Evolutionary conservation across 1,139 yeast species (phyloP), one percentile per base, ranked within the genome.

Genomic region (Kodamaea plutei): DNA sequence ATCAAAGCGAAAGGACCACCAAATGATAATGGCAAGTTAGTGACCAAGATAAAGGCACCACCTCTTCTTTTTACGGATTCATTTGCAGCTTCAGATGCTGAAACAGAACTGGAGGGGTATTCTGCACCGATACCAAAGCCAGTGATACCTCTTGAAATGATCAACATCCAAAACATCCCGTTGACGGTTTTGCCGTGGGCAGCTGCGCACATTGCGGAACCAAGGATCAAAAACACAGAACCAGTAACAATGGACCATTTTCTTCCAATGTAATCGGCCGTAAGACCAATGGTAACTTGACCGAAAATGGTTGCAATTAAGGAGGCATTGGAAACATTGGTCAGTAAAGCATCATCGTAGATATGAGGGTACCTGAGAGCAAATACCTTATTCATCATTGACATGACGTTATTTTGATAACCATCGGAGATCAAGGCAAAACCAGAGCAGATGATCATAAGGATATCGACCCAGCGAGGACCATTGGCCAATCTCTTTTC

Each of bases 51-150:
- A 45, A 82, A 79, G 4, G 73, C 68, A 20, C 78, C 71, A 29
- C 89, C 88, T 52, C 89, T 67, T 46, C 69, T 67, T 46, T 66
- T 75, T 28, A 70, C 65, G 2, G 77, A 64, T 39, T 74, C 78
- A 48, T 81, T 79, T 2, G 88, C 84, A 21, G 87, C 83, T 52
- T 81, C 89, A 25, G 78, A 73, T 1, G 87, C 85, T 18, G 83
- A 65, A 2, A 80, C 71, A 0, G 84, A 75, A 19, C 82, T 75
- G 2, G 84, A 77, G 3, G 84, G 84, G 51, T 81, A 79, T 50
- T 83, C 91, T 15, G 87, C 87, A 36, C 89, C 89, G 39, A 81
- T 73, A 36, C 89, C 89, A 39, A 79, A 73, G 31, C 89, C 89
- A 29, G 82, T 74, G 14, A 76, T 67, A 42, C 87, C 87, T 53